phyloP scores from a whole-genome alignment of 306 rosid species.

The Purshia tridentata region DNA sequence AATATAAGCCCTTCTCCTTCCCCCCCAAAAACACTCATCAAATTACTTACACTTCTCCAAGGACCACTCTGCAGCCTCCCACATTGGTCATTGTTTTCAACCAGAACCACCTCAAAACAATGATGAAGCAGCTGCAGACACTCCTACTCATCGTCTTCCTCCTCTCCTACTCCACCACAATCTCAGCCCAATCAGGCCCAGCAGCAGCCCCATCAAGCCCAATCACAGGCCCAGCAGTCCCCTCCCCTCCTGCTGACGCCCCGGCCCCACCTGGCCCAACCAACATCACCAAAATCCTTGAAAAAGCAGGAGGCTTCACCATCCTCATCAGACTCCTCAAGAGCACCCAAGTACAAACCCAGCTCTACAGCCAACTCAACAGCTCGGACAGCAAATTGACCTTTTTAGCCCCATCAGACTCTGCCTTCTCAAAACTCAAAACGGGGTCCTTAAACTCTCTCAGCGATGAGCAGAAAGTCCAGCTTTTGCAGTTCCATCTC shows the following conservation, averaged over 20 bases:
- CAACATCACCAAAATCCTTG: constrained; percentile 50
- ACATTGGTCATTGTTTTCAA: constrained; percentile 11
- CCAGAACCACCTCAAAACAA: constrained; percentile 6
- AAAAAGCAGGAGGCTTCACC: constrained; percentile 56
- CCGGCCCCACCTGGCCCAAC: constrained; percentile 48
- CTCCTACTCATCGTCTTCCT: constrained; percentile 32
- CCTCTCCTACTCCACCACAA: constrained; percentile 20
- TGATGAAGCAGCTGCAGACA: constrained; percentile 31
- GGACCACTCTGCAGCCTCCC: no score
- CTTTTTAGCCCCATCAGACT: constrained; percentile 60
- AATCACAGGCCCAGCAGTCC: not conserved
- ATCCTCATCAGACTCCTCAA: constrained; percentile 54
- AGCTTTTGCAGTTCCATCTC: constrained; percentile 59
- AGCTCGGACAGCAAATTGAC: constrained; percentile 50
- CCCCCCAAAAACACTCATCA: constrained; percentile 27
- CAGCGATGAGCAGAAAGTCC: constrained; percentile 49
- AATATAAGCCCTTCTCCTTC: constrained; percentile 47
- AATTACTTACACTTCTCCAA: constrained; percentile 5
- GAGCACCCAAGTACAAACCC: constrained; percentile 49
- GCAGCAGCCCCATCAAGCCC: not conserved
- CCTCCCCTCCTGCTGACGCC: constrained; percentile 25
- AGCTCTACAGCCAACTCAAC: constrained; percentile 54
- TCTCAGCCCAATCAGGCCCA: constrained; percentile 23
- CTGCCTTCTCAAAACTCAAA: constrained; percentile 58
- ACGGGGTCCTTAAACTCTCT: constrained; percentile 64